Conservation (phyloP, 2,329 filamentous ascomycete genomes). For the Sclerotinia glacialis region DNA sequence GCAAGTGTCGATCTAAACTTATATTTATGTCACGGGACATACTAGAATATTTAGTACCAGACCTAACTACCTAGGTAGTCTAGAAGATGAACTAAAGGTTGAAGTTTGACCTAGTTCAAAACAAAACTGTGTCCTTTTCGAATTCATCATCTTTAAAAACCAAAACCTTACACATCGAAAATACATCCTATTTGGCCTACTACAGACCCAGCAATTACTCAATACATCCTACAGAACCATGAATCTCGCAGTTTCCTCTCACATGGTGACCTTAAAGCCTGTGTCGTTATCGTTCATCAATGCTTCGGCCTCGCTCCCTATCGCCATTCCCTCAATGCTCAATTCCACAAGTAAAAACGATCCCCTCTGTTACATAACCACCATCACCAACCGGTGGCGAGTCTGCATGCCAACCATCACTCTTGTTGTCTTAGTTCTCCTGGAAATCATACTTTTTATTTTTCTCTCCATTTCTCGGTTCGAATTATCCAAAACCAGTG, state of each 20-base stretch:
- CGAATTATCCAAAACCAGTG: too few relatives aligned
- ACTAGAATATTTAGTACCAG: background rate
- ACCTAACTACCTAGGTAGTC: background rate
- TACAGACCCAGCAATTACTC: background rate
- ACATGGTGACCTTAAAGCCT: background rate
- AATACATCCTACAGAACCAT: background rate
- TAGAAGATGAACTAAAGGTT: background rate
- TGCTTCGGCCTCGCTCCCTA: background rate
- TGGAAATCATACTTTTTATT: too few relatives aligned
- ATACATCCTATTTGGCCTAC: background rate
- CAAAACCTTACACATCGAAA: background rate
- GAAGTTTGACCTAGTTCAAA: background rate
- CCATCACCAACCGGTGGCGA: too few relatives aligned
- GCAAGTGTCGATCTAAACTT: background rate
- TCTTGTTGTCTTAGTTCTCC: too few relatives aligned
- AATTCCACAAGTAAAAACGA: background rate
- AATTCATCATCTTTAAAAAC: background rate
- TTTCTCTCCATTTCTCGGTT: too few relatives aligned
- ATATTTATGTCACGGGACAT: background rate
- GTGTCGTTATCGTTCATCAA: background rate
- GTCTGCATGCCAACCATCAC: too few relatives aligned
- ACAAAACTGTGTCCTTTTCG: background rate
- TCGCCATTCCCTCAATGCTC: background rate
- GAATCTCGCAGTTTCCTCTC: background rate
- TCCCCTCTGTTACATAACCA: background rate